A percentile compares a stretch with the other conserved stretches of the same genome.
phyloP scores from a whole-genome alignment of 805 yeast species.

The Saccharomyces eubayanus region DNA sequence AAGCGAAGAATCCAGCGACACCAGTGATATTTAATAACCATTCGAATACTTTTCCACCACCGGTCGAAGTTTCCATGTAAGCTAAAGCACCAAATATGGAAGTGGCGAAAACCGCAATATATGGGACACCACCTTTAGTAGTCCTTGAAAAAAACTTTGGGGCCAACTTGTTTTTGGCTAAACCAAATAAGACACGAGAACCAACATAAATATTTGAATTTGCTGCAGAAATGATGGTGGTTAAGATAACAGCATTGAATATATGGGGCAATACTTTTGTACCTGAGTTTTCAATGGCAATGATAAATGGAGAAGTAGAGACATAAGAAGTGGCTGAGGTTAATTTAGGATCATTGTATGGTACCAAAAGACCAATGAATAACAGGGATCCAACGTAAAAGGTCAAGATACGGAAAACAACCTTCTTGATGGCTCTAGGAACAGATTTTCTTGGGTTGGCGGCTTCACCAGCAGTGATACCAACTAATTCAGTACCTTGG shows the following conservation, averaged over 20 bases:
- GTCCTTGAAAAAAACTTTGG: slow-evolving; percentile 45
- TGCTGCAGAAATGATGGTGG: slow-evolving; percentile 69
- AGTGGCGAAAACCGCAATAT: slow-evolving; percentile 46
- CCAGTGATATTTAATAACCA: slow-evolving; percentile 74
- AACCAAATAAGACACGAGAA: slow-evolving; percentile 57
- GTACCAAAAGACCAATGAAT: slow-evolving; percentile 64
- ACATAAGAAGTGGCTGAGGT: slow-evolving; percentile 32
- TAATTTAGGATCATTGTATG: slow-evolving; percentile 54
- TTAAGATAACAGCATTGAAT: slow-evolving; percentile 61
- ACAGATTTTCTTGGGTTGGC: slow-evolving; percentile 60
- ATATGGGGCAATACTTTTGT: slow-evolving; percentile 59
- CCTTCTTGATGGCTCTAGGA: slow-evolving; percentile 65
- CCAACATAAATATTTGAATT: slow-evolving; percentile 69
- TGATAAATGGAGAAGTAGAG: slow-evolving; percentile 61
- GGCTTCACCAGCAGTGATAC: slow-evolving; percentile 69
- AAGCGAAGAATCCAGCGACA: slow-evolving; percentile 64
- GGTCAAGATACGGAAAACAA: slow-evolving; percentile 53
- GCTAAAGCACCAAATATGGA: slow-evolving; percentile 57
- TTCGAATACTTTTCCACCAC: slow-evolving; percentile 52
- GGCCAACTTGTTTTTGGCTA: slow-evolving; percentile 52
- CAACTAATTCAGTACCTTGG: slow-evolving; percentile 73
- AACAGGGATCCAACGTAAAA: slow-evolving; percentile 60
- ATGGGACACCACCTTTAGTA: slow-evolving; percentile 55
- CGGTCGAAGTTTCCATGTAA: slow-evolving; percentile 45
- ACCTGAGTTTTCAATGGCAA: slow-evolving; percentile 63